Conservation (phyloP, 1,284 basidiomycete genomes). For the Caloboletus firmus region DNA sequence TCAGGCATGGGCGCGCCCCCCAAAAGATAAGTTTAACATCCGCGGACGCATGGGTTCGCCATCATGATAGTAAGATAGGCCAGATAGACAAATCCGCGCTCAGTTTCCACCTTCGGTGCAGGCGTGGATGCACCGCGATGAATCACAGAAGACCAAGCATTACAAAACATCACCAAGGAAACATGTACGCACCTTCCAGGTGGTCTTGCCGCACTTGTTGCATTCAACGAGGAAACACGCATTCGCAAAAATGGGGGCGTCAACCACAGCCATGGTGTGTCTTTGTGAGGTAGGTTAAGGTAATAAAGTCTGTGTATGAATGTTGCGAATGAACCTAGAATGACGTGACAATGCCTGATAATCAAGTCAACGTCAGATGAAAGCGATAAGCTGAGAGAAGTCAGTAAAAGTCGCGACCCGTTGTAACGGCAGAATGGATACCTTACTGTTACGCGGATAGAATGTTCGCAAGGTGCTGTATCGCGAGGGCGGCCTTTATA, state of each 20-base stretch:
- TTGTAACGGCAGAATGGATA: slow-evolving; percentile 15
- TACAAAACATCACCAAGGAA: slow-evolving; percentile 27
- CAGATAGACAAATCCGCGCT: slow-evolving; percentile 14
- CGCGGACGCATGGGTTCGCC: slow-evolving; percentile 13
- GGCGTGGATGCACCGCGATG: slow-evolving; percentile 14
- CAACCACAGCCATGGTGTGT: slow-evolving; percentile 24
- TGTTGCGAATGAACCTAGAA: slow-evolving; percentile 13
- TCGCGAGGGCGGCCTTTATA: slow-evolving; percentile 9
- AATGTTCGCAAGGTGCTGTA: background rate
- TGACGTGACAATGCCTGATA: slow-evolving; percentile 23
- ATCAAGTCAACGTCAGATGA: slow-evolving; percentile 13
- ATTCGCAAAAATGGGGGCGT: slow-evolving; percentile 44
- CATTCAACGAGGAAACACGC: slow-evolving; percentile 60
- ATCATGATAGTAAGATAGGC: slow-evolving; percentile 8
- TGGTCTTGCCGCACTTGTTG: slow-evolving; percentile 64
- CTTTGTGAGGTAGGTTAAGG: slow-evolving; percentile 33
- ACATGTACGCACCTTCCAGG: slow-evolving; percentile 62
- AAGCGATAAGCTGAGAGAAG: slow-evolving; percentile 1
- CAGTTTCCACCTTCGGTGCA: slow-evolving; percentile 12
- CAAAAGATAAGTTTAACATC: slow-evolving; percentile 16
- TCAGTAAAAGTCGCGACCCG: background rate
- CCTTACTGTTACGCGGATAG: slow-evolving; percentile 9
- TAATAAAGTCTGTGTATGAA: slow-evolving; percentile 33
- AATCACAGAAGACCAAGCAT: slow-evolving; percentile 12
- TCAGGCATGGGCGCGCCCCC: slow-evolving; percentile 9